Conservation (phyloP, 305 asterid genomes). For the Solanum hybrid region DNA sequence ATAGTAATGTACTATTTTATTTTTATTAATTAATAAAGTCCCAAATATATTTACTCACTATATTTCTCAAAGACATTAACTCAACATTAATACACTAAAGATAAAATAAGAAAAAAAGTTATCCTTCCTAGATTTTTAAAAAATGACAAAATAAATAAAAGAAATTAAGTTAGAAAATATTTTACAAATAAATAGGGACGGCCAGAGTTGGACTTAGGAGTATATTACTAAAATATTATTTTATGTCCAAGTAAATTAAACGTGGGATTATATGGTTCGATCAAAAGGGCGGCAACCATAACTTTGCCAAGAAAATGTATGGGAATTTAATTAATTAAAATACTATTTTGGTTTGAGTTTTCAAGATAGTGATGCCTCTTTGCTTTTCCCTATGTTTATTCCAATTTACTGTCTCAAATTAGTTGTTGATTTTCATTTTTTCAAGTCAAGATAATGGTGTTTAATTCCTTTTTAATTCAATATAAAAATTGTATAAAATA, state of each 20-base stretch:
- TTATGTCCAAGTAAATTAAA: constrained; percentile 4
- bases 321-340: constrained; percentile 1
- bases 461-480: neutral
- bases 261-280: constrained; percentile 27
- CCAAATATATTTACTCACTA: too few relatives aligned
- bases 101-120: too few relatives aligned
- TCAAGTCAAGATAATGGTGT: neutral
- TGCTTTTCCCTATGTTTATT: constrained; percentile 10
- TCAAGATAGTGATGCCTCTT: constrained; percentile 23
- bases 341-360: constrained; percentile 3
- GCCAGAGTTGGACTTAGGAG: neutral
- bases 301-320: constrained; percentile 6
- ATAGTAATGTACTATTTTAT: too few relatives aligned
- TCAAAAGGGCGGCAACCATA: constrained; percentile 24
- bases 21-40: too few relatives aligned
- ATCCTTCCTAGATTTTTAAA: too few relatives aligned
- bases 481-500: neutral
- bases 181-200: neutral
- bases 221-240: neutral
- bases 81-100: too few relatives aligned
- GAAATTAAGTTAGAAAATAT: too few relatives aligned
- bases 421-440: neutral
- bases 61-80: too few relatives aligned
- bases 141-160: neutral
- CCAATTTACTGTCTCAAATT: neutral